Percentiles rank a stretch among this genome's conserved stretches.
Conservation (phyloP, 2,329 filamentous ascomycete species). For the Calonectria naviculata region DNA sequence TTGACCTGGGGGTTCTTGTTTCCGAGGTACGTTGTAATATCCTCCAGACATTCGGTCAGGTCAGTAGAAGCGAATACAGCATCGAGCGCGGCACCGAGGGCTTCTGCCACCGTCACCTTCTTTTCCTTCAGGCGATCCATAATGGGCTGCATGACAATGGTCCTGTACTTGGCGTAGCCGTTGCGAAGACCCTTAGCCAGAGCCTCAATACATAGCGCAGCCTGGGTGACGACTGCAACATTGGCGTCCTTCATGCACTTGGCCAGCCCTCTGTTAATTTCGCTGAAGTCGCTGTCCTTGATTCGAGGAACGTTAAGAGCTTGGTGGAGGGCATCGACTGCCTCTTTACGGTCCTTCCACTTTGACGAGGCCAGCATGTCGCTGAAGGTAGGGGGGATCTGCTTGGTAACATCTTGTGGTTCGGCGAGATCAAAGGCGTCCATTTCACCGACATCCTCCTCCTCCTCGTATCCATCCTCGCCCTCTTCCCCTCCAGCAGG, state of each 20-base stretch:
- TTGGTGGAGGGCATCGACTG: conserved; percentile 82
- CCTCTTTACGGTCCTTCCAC: conserved; percentile 98
- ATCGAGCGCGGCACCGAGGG: conserved; percentile 86
- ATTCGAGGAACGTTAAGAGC: conserved; percentile 88
- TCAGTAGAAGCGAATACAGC: conserved; percentile 72
- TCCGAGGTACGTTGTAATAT: conserved; percentile 83
- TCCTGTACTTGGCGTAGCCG: conserved; percentile 83
- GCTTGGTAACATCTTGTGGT: conserved; percentile 86
- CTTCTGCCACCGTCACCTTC: conserved; percentile 89
- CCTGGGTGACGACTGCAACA: conserved; percentile 91
- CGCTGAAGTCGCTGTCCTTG: conserved; percentile 89
- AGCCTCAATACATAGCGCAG: conserved; percentile 91
- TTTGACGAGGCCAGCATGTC: conserved; percentile 91
- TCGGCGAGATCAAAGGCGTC: conserved; percentile 87
- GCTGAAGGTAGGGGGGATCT: conserved; percentile 83
- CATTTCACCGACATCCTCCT: conserved; percentile 68
- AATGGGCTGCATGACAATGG: conserved; percentile 85
- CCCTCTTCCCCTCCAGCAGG: conserved; percentile 68
- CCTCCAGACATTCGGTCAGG: conserved; percentile 89
- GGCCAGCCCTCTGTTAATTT: conserved; percentile 84
- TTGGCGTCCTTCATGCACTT: conserved; percentile 99
- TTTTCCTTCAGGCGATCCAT: conserved; percentile 98
- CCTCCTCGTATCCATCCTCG: conserved; percentile 66
- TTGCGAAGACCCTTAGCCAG: conserved; percentile 87
- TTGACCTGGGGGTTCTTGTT: conserved; percentile 99